Evolutionary conservation across 495 filamentous ascomycete genomes (phyloP), one percentile per base, ranked within the genome.

Genomic region (Cairneyella variabilis): DNA sequence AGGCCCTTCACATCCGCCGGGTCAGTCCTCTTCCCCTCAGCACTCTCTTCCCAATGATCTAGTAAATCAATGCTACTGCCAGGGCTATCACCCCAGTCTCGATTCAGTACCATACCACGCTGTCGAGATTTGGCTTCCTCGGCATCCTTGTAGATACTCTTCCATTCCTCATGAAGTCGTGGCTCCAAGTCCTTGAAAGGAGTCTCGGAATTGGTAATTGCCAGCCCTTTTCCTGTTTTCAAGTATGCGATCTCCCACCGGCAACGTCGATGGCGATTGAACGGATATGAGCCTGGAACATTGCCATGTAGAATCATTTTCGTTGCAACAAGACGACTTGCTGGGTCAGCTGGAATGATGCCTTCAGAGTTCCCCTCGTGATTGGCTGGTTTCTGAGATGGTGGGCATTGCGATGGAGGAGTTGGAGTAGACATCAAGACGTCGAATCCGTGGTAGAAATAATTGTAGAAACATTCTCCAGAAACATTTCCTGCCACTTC

Each of bases 401-500:
- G 80, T 0, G 85, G 85, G 7, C 67, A 69, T 25, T 66, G 71
- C 6, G 85, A 87, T 1, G 83, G 75, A 2, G 72, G 69, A 3
- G 81, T 83, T 17, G 88, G 86, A 25, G 85, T 78, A 0, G 91
- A 96, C 14, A 98, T 77, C 42, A 97, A 82, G n/a, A 96, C 79
- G 67, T 98, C 93, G 61, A 98, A 89, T 2, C 93, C 93, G 60
- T 95, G 85, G 55, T 90, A 86, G 62, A 96, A 97, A 65, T 97
- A 98, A 62, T 97, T 97, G 66, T 90, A 95, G 67, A 97, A 98
- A 59, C 83, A 91, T 69, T 97, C 91, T 14, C 83, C 77, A 3
- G 79, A 74, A 12, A 74, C 63, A 36, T 71, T 70, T 22, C 74
- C 73, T 3, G 68, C 68, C 18, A 57, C 54, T 25, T 66, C 58